phyloP scores from a whole-genome alignment of 352 stramenopile genomes.

The Halophytophthora batemanensis region DNA sequence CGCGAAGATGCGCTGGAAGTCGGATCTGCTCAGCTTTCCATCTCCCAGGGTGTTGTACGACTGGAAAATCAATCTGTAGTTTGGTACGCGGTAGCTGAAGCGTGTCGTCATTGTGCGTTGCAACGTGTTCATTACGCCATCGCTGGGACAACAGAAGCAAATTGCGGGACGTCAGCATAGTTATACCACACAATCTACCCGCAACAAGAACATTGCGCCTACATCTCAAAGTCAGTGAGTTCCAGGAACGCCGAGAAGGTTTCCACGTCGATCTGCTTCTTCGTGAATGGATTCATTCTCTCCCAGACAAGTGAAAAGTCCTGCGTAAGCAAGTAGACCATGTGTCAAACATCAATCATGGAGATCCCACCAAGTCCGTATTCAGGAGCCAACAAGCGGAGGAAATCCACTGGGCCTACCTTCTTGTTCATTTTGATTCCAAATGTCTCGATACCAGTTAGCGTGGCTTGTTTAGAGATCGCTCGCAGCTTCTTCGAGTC shows the following conservation, averaged over 20 bases:
- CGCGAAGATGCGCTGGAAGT: constrained; percentile 74
- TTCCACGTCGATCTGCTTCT: constrained; percentile 53
- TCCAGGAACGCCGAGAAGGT: constrained; percentile 67
- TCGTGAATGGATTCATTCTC: constrained; percentile 57
- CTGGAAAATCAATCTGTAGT: constrained; percentile 78
- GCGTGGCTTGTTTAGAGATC: constrained; percentile 43
- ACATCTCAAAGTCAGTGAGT: constrained; percentile 80
- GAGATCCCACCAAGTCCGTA: neutral
- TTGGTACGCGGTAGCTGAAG: constrained; percentile 55
- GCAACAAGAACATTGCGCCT: constrained; percentile 4
- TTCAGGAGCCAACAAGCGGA: neutral
- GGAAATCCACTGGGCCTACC: constrained; percentile 23
- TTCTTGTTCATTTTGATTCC: constrained; percentile 77
- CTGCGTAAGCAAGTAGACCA: constrained; percentile 27
- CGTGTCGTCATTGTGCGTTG: constrained; percentile 69
- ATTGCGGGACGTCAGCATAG: neutral
- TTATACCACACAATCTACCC: neutral
- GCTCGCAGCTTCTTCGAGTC: constrained; percentile 60
- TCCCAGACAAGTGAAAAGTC: constrained; percentile 68
- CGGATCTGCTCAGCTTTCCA: constrained; percentile 55
- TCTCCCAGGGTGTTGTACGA: constrained; percentile 70
- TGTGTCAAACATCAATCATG: neutral
- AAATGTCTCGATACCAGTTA: constrained; percentile 56
- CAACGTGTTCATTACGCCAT: constrained; percentile 59
- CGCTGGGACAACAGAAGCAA: constrained; percentile 25